Conservation (phyloP, 371 early-diverging fungal genomes). For the Mucor plumbeus region DNA sequence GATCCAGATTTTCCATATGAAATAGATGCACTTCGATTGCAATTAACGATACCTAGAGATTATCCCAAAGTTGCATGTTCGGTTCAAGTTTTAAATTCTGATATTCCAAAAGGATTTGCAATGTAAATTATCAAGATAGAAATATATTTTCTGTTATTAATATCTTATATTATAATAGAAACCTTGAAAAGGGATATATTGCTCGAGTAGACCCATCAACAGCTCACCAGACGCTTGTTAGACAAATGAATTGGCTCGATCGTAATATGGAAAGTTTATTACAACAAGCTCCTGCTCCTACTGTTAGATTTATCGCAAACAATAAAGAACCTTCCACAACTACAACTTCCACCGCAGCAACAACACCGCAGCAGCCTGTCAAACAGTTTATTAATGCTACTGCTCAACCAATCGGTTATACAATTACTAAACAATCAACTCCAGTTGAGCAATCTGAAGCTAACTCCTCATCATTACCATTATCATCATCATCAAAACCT, state of each 20-base stretch:
- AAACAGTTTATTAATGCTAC: slow-evolving; percentile 14
- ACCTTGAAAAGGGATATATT: slow-evolving; percentile 26
- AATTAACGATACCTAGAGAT: slow-evolving; percentile 52
- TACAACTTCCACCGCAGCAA: slow-evolving; percentile 3
- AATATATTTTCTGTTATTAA: not conserved
- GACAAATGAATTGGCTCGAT: slow-evolving; percentile 65
- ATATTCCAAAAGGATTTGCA: slow-evolving; percentile 71
- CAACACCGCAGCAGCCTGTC: slow-evolving; percentile 10
- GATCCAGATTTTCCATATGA: slow-evolving; percentile 85
- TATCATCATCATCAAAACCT: slow-evolving; percentile 12
- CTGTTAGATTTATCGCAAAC: slow-evolving; percentile 55
- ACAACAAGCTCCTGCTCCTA: slow-evolving; percentile 61
- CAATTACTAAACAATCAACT: not conserved
- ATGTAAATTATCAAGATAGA: slow-evolving; percentile 34
- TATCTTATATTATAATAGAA: slow-evolving; percentile 9
- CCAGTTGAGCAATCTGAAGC: not conserved
- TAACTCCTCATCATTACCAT: slow-evolving; percentile 1
- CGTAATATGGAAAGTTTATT: slow-evolving; percentile 59
- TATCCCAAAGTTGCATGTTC: slow-evolving; percentile 50
- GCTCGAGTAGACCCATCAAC: slow-evolving; percentile 7
- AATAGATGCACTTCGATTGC: slow-evolving; percentile 60
- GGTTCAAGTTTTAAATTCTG: slow-evolving; percentile 61
- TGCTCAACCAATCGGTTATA: slow-evolving; percentile 2
- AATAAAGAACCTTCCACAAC: not conserved
- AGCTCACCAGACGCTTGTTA: slow-evolving; percentile 47